These are phyloP conservation scores for Amaranthus cruentus DNA, from an alignment of 148 eudicot species.

Conservation along the genomic window DNA sequence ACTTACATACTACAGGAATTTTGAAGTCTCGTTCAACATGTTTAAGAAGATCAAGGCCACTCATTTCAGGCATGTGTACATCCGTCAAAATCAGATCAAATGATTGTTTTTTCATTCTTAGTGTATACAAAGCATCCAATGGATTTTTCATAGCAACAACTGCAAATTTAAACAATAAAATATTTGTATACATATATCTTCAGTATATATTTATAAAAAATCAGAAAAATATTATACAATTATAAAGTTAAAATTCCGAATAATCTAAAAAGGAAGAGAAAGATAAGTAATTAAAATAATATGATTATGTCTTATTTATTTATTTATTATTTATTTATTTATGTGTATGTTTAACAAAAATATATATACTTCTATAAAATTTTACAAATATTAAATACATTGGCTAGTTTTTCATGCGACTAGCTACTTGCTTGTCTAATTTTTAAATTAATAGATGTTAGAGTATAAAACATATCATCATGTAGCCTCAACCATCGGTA, in stretches of 20 bases:
- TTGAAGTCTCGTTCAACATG: slow-evolving; percentile 37
- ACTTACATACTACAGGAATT: slow-evolving; percentile 59
- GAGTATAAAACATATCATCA: too few relatives aligned
- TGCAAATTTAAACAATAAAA: slow-evolving; percentile 15
- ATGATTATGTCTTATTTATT: too few relatives aligned
- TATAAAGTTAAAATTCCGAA: not conserved
- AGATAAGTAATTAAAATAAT: too few relatives aligned
- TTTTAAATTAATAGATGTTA: too few relatives aligned
- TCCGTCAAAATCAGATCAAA: slow-evolving; percentile 53
- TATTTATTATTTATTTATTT: too few relatives aligned
- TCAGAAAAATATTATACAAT: not conserved
- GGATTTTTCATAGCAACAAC: slow-evolving; percentile 44
- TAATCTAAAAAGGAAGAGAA: too few relatives aligned
- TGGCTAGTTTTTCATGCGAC: too few relatives aligned
- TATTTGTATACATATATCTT: not conserved
- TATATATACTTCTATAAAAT: too few relatives aligned
- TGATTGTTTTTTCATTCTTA: slow-evolving; percentile 26
- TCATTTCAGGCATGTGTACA: slow-evolving; percentile 69
- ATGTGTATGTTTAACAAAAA: too few relatives aligned
- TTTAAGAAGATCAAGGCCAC: slow-evolving; percentile 49
- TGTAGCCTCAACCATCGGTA: too few relatives aligned
- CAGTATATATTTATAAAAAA: not conserved
- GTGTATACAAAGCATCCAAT: slow-evolving; percentile 36
- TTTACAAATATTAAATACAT: too few relatives aligned
- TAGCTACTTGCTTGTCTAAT: too few relatives aligned